A percentile compares a stretch with the other conserved stretches of the same genome.
Conservation (phyloP, 441 rosid species). For the Lepidium campestre region DNA sequence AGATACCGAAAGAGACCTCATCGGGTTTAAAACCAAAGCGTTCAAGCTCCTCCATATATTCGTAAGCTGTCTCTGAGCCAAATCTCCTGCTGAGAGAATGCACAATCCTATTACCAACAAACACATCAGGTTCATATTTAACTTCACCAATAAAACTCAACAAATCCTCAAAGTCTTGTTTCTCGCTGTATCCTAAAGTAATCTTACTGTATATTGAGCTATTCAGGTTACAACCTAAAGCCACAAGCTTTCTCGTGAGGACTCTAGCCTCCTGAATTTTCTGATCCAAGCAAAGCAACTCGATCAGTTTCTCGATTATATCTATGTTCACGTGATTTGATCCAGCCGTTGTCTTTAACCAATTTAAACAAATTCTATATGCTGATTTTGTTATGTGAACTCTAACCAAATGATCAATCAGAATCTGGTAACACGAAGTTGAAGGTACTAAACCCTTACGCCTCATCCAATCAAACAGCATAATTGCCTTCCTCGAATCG, state of each 20-base stretch:
- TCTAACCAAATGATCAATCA: slow-evolving; percentile 47
- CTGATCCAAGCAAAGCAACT: slow-evolving; percentile 54
- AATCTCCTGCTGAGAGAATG: slow-evolving; percentile 41
- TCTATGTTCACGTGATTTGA: slow-evolving; percentile 26
- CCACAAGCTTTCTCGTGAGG: slow-evolving; percentile 46
- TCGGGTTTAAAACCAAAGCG: slow-evolving; percentile 51
- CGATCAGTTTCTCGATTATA: slow-evolving; percentile 38
- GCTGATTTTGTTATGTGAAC: slow-evolving; percentile 46
- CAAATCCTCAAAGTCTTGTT: slow-evolving; percentile 71
- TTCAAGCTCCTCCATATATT: slow-evolving; percentile 52
- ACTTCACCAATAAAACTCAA: slow-evolving; percentile 44
- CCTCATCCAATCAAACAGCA: slow-evolving; percentile 49
- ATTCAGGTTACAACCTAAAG: slow-evolving; percentile 43
- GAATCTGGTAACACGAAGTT: slow-evolving; percentile 33
- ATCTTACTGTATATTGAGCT: slow-evolving; percentile 40
- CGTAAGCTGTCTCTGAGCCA: slow-evolving; percentile 52
- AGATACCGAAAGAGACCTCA: slow-evolving; percentile 58
- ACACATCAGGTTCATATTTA: slow-evolving; percentile 39
- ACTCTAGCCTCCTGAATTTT: slow-evolving; percentile 63
- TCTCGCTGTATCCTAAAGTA: slow-evolving; percentile 55
- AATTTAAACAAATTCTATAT: slow-evolving; percentile 45
- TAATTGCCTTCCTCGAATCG: slow-evolving; percentile 50
- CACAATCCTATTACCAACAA: slow-evolving; percentile 57
- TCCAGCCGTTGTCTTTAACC: slow-evolving; percentile 33
- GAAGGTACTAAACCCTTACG: slow-evolving; percentile 35